phyloP scores from a whole-genome alignment of 176 grass and related monocot species.

The Pontederia paniculata region DNA sequence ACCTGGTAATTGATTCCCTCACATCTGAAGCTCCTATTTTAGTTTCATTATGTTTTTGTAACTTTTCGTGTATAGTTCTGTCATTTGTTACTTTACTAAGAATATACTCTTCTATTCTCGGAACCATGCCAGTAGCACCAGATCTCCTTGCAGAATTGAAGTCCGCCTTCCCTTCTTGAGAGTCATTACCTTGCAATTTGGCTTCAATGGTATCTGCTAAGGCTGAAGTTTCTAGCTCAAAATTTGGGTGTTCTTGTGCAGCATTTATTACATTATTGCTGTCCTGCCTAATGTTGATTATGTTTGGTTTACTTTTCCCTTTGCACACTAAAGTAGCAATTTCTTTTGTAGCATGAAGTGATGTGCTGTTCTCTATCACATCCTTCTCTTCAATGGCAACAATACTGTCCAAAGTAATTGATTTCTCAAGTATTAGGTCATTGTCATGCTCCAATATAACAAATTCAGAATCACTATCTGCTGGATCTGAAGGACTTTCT shows the following conservation, averaged over 20 bases:
- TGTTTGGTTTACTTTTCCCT: conserved; percentile 26
- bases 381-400: conserved; percentile 26
- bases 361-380: conserved; percentile 7
- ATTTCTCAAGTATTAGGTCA: conserved; percentile 23
- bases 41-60: not conserved
- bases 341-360: conserved; percentile 16
- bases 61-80: not conserved
- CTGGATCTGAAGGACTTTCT: not conserved
- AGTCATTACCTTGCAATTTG: no score
- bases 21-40: not conserved
- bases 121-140: no score
- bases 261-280: conserved; percentile 49
- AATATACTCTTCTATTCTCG: no score
- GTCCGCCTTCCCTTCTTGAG: no score
- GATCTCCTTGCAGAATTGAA: no score
- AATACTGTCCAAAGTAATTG: conserved; percentile 31
- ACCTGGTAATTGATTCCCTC: not conserved
- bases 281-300: conserved; percentile 39
- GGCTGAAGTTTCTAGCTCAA: not conserved
- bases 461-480: not conserved
- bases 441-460: not conserved
- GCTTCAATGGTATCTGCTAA: not conserved
- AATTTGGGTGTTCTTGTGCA: conserved; percentile 24
- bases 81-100: no score
- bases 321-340: conserved; percentile 34